Conservation (phyloP, 2,329 filamentous ascomycete genomes). For the Blastomyces silverae region DNA sequence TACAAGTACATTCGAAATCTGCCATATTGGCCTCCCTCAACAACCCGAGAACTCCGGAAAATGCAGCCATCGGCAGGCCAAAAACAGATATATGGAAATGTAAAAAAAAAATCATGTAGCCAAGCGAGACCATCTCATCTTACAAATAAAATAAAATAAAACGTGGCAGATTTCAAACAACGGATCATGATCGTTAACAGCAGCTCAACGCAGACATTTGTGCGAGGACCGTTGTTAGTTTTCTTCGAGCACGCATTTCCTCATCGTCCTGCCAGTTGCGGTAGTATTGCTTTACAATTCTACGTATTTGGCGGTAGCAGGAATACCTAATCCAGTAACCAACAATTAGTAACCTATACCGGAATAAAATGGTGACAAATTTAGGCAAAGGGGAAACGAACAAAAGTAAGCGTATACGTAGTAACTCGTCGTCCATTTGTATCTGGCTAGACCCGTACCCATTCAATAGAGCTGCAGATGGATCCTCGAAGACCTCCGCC, state of each 20-base stretch:
- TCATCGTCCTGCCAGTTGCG: constrained; percentile 32
- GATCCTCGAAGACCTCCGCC: constrained; percentile 44
- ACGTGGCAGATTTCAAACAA: neutral
- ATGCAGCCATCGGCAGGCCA: constrained; percentile 1
- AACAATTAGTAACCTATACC: constrained; percentile 13
- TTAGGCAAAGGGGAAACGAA: constrained; percentile 23
- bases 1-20: neutral
- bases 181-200: constrained; percentile 15
- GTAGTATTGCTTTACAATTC: constrained; percentile 37
- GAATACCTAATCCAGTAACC: constrained; percentile 29
- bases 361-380: constrained; percentile 7
- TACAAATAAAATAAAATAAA: neutral
- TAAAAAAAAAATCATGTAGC: neutral
- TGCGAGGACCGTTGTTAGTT: constrained; percentile 29
- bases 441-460: constrained; percentile 30
- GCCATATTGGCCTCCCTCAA: neutral
- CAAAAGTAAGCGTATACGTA: constrained; percentile 32
- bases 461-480: constrained; percentile 33
- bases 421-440: constrained; percentile 23
- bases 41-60: constrained; percentile 4
- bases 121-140: constrained; percentile 12
- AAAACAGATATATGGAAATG: neutral
- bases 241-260: constrained; percentile 35
- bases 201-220: constrained; percentile 26
- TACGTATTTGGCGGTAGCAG: constrained; percentile 35